Base-by-base conservation (phyloP, 495 filamentous ascomycete genomes). In the Talaromyces ruber region DNA sequence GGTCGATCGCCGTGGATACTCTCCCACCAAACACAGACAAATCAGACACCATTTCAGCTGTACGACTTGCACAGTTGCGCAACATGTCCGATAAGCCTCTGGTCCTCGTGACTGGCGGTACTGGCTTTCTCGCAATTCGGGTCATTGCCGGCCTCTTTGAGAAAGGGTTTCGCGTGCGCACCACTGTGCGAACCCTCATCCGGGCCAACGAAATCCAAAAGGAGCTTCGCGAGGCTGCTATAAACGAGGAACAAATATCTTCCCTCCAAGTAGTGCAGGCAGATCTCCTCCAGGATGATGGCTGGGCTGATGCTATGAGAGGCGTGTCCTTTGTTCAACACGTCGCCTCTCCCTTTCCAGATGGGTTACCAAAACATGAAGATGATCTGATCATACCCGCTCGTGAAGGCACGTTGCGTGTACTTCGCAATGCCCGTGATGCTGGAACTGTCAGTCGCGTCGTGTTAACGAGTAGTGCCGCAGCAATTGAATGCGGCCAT, bases 271-370 rank as follows among this genome's bases (percentile, higher is more conserved):
- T 74, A 66, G 37, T 73, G 66, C 37, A 70, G 53, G 4, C 66
- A 54, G 22, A 76, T 71, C 18, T 71, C 65, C 58, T 78, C 72
- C 58, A 73, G 70, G 22, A 68, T 55, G 59, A 29, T 6, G 59
- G 59, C 39, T 60, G 59, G 59, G 14, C 26, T 24, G 59, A 60
- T 37, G 59, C 59, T 12, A 52, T 60, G 39, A 60, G 52, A 16
- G 59, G 24, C 24, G 59, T 52, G 11, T 28, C 25, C 1, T 60
- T 29, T 32, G 59, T 60, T 18, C 59, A 51, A 22, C 59, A 60
- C 24, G 39, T 60, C 16, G 59, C 59, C 14, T 60, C 59, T 30
- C 59, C 59, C 25, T 52, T 60, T 22, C 59, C 59, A 22, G 16
- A 4, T 6, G 25, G 21, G 4, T 11, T 60, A 12, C 59, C 59